Conservation (phyloP, 139 green algal genomes). For the Chloropicon primus region DNA sequence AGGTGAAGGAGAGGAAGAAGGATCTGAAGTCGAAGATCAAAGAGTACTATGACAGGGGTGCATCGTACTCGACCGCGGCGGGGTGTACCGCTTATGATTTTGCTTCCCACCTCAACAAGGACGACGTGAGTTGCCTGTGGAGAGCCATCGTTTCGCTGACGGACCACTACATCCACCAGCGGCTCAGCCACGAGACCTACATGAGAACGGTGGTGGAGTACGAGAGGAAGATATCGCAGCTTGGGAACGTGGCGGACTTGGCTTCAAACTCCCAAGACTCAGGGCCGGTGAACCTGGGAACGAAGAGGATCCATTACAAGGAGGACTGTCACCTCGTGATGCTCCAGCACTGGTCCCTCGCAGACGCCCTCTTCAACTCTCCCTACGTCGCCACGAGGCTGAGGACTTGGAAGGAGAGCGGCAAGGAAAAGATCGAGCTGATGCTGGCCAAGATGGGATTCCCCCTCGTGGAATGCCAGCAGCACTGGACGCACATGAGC, state of each 20-base stretch:
- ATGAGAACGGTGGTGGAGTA: constrained; percentile 13
- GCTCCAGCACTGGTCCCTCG: constrained; percentile 70
- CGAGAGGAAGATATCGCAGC: constrained; percentile 13
- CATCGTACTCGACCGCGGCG: constrained; percentile 52
- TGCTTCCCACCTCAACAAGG: constrained; percentile 32
- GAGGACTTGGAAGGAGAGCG: constrained; percentile 63
- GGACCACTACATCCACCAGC: constrained; percentile 73
- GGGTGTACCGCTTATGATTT: constrained; percentile 54
- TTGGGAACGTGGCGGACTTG: neutral
- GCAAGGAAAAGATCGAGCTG: constrained; percentile 39
- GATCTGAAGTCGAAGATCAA: constrained; percentile 4
- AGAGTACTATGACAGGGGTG: constrained; percentile 39
- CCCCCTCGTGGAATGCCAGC: constrained; percentile 27
- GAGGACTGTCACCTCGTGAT: constrained; percentile 12
- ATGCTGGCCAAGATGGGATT: constrained; percentile 68
- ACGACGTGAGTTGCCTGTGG: constrained; percentile 56
- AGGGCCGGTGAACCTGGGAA: neutral
- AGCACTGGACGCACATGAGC: constrained; percentile 32
- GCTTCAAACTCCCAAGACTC: constrained; percentile 16
- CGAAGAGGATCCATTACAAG: neutral
- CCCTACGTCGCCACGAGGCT: constrained; percentile 63
- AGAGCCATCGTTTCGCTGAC: constrained; percentile 67
- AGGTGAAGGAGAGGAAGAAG: neutral
- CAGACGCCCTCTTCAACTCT: constrained; percentile 63
- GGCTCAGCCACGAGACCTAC: constrained; percentile 40